Evolutionary conservation across 345 rosid species (phyloP), one percentile per base, ranked within the genome.

Genomic region (Hypericum androsaemum): DNA sequence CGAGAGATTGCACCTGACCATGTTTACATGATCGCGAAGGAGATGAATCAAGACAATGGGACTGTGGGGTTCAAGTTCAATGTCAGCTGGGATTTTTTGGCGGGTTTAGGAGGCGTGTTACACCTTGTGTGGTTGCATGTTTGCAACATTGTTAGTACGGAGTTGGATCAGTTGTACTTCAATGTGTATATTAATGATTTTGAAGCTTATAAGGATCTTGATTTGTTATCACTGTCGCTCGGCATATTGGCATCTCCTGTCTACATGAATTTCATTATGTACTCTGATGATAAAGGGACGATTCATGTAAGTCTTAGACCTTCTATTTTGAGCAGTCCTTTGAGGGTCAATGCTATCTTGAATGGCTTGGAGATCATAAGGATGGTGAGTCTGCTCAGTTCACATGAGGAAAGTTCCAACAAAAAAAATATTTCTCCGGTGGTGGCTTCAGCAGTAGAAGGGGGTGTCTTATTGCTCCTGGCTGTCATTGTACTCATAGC

Each of bases 291-390:
- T 50, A 55, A 62, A 2, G 94, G 88, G 56, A 41, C 47, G 64
- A 39, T 87, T 50, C 71, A 59, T 46, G 39, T 90, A 0, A 90
- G 92, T 35, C 83, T 90, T 61, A 92, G 98, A 42, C 96, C 95
- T 22, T 90, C 98, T 0, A 81, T 64, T 58, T 62, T 90, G n/a
- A 87, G 98, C 59, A 70, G 43, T 59, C 61, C 79, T 9, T 7
- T 54, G 17, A 82, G 65, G 51, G 57, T 60, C 36, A 87, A 90
- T 65, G 98, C 95, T 53, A 63, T 90, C 39, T 58, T 90, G 69
- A 90, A 87, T 56, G 98, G 98, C 16, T 84, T 80, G 0, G 98
- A 90, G 80, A 81, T 90, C 15, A 84, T 90, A 95, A 82, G 73
- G 65, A 61, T 90, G 74, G 60, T 84, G 44, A 64, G 53, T 52